phyloP scores from a whole-genome alignment of 306 rosid species.

The Cucumis cinereus region DNA sequence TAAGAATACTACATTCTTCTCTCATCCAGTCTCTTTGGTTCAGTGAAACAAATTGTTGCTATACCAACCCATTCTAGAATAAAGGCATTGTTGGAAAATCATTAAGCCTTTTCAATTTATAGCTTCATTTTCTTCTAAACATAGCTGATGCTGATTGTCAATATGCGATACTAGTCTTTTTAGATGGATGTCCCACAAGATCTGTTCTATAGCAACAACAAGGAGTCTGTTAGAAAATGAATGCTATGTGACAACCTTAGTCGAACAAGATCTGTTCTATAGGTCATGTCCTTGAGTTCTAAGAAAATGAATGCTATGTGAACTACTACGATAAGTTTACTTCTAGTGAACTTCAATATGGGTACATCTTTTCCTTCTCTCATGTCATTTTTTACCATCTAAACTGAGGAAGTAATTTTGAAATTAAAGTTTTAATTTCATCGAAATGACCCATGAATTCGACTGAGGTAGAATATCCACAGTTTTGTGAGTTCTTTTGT shows the following conservation, averaged over 20 bases:
- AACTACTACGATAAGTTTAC: not conserved
- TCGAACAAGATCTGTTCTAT: no score
- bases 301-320: no score
- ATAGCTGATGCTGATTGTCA: not conserved
- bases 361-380: not conserved
- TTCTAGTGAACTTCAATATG: not conserved
- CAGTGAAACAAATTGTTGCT: not conserved
- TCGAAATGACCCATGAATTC: not conserved
- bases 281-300: no score
- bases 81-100: not conserved
- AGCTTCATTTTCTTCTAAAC: not conserved
- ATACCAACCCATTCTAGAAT: not conserved
- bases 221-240: not conserved
- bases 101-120: not conserved
- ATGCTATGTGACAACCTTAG: no score
- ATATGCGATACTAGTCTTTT: not conserved
- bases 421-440: not conserved
- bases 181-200: not conserved
- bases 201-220: no score
- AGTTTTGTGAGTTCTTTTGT: not conserved
- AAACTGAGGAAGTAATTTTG: not conserved
- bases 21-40: not conserved
- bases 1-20: slow-evolving; percentile 7
- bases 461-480: not conserved
- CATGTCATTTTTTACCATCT: not conserved